Evolutionary conservation across 805 yeast genomes (phyloP), one percentile per base, ranked within the genome.

Genomic region (Yamadazyma scolyti): DNA sequence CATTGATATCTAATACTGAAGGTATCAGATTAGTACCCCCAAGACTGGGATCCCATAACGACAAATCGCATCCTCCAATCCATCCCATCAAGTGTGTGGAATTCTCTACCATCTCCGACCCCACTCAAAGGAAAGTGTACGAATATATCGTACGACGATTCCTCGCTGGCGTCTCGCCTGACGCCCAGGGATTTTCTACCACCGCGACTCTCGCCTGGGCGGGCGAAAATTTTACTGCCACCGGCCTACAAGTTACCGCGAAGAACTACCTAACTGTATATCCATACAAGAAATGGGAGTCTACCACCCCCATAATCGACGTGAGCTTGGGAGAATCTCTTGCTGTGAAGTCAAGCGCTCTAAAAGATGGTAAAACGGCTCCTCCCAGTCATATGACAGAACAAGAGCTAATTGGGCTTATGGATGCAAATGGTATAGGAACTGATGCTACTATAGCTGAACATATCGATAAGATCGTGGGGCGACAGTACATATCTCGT

Each of bases 371-470:
- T 0, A 71, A 71, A 33, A 93, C 98, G 0, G 50, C 80, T 0
- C 79, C 97, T 1, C 98, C 99, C 0, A 57, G 61, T 17, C 82
- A 78, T 31, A 71, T 93, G 68, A 90, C 97, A 0, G 99, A 93
- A 54, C 71, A 96, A 0, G 98, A 90, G 50, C 67, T 93, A 14
- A 87, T 93, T 58, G 81, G 86, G 7, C 61, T 93, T 27, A 93
- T 93, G 99, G 97, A 94, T 61, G 84, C 79, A 8, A 93, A 93
- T 55, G 97, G 97, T 0, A 93, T 93, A 26, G 99, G 99, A 2
- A 93, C 99, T 0, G 99, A 93, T 63, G 99, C 99, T 1, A 93
- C 99, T 0, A 94, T 93, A 57, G 98, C 97, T 0, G 98, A 93
- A 25, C 99, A 93, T 56, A 93, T 93, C 22, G 88, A 83, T 36